Conservation (phyloP, 108 stramenopile species). For the Nitzschia inconspicua region DNA sequence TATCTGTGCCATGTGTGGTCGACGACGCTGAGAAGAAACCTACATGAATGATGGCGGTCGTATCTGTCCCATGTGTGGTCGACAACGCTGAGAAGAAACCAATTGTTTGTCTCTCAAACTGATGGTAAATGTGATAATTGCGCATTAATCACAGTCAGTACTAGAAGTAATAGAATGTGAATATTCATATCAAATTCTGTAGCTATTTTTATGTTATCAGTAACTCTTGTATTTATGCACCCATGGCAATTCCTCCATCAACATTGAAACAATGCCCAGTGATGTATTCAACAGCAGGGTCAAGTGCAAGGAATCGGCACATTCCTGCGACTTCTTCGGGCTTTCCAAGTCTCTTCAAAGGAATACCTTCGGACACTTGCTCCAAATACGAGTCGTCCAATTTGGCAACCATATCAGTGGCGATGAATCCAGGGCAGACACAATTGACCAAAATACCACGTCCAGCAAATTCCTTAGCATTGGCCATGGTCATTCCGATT, state of each 20-base stretch:
- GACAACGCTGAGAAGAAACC: constrained; percentile 17
- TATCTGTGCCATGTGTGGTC: constrained; percentile 44
- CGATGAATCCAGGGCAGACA: constrained; percentile 90
- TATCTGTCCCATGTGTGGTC: constrained; percentile 44
- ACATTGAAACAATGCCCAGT: constrained; percentile 94
- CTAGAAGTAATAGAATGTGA: no score
- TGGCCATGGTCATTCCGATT: constrained; percentile 82
- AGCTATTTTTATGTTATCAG: no score
- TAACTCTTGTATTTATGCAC: constrained; percentile 71
- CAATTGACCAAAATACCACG: constrained; percentile 81
- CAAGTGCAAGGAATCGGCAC: constrained; percentile 85
- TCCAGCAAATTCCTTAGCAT: constrained; percentile 88
- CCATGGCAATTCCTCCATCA: constrained; percentile 96
- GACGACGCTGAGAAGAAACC: constrained; percentile 17
- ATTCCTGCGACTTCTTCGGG: constrained; percentile 89
- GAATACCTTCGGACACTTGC: constrained; percentile 70
- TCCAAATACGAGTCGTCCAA: constrained; percentile 51
- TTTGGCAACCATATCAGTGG: constrained; percentile 83
- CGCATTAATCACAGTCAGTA: no score
- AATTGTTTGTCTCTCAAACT: no score
- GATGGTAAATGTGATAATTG: no score
- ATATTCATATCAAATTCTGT: no score
- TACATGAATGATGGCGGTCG: constrained; percentile 37
- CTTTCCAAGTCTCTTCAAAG: constrained; percentile 84
- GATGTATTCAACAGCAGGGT: constrained; percentile 88